Conservation (phyloP, 2,329 filamentous ascomycete genomes). For the Didymella sp. region DNA sequence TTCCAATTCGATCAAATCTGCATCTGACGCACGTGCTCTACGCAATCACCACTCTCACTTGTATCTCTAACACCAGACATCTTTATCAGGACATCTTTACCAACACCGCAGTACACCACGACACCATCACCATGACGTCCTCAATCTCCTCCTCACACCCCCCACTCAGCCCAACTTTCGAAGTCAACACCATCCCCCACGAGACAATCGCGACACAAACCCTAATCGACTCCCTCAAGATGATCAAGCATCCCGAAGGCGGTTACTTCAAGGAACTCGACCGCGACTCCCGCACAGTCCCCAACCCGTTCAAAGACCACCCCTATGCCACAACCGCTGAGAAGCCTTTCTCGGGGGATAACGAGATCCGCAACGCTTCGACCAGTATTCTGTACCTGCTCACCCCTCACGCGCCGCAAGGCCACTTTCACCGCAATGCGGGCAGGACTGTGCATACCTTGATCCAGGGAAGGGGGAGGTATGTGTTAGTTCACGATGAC, state of each 20-base stretch:
- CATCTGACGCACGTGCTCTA: slow-evolving; percentile 6
- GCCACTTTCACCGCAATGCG: slow-evolving; percentile 69
- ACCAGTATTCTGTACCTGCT: slow-evolving; percentile 72
- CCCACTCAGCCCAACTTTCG: slow-evolving; percentile 8
- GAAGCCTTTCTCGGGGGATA: background rate
- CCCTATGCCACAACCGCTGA: slow-evolving; percentile 13
- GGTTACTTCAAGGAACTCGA: slow-evolving; percentile 61
- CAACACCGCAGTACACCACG: background rate
- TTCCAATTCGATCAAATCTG: background rate
- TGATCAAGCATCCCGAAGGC: slow-evolving; percentile 57
- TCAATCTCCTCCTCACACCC: background rate
- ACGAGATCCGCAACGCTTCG: slow-evolving; percentile 54
- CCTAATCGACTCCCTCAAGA: slow-evolving; percentile 45
- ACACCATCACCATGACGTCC: background rate
- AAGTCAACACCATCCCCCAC: background rate
- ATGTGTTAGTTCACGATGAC: slow-evolving; percentile 69
- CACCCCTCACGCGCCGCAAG: slow-evolving; percentile 62
- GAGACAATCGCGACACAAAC: slow-evolving; percentile 24
- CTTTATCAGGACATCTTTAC: background rate
- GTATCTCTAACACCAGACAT: too few relatives aligned
- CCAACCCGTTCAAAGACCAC: slow-evolving; percentile 59
- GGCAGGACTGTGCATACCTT: slow-evolving; percentile 69
- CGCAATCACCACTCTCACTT: background rate
- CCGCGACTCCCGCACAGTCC: slow-evolving; percentile 54
- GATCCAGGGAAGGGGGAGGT: slow-evolving; percentile 67